Evolutionary conservation across 805 yeast species (phyloP), one percentile per base, ranked within the genome.

Genomic region (Jamesozyma lodderae): DNA sequence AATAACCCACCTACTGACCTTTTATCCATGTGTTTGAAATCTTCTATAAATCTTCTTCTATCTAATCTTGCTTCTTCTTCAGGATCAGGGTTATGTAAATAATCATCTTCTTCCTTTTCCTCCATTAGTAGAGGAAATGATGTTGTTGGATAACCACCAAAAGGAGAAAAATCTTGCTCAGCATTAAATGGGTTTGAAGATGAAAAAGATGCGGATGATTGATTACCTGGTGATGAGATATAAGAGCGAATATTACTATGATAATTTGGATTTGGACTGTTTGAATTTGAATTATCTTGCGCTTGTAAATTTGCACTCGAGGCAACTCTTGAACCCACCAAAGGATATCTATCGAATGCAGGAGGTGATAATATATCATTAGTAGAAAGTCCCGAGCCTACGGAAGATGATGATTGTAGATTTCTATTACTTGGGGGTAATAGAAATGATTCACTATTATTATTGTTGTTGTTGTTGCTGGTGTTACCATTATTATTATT

Each of bases 61-160:
- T 86, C 94, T 52, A 80, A 77, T 42, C 79, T 75, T 17, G 94
- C 95, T 58, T 92, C 98, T 32, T 78, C 83, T 26, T 87, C 80
- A 8, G 96, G 96, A 60, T 90, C 96, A 2, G 97, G 97, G 62
- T 90, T 92, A 62, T 90, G 97, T 47, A 92, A 59, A 55, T 85
- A 88, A 61, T 90, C 98, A 64, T 90, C 98, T 8, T 83, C 81
- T 62, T 90, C 98, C 62, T 85, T 85, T 50, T 90, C 97, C 42
- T 90, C 96, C 46, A 92, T 77, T 49, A 75, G 80, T 41, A 90
- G 66, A 1, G 98, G 98, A 65, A 90, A 90, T 4, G 86, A 78
- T 14, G 87, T 70, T 7, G 95, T 94, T 1, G 98, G 97, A 60
- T 84, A 90, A 13, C 97, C 97, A 36, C 97, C 98, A 64, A 90